These are phyloP conservation scores for Penicillium steckii DNA, from an alignment of 495 filamentous ascomycete species.

Conservation along the genomic window DNA sequence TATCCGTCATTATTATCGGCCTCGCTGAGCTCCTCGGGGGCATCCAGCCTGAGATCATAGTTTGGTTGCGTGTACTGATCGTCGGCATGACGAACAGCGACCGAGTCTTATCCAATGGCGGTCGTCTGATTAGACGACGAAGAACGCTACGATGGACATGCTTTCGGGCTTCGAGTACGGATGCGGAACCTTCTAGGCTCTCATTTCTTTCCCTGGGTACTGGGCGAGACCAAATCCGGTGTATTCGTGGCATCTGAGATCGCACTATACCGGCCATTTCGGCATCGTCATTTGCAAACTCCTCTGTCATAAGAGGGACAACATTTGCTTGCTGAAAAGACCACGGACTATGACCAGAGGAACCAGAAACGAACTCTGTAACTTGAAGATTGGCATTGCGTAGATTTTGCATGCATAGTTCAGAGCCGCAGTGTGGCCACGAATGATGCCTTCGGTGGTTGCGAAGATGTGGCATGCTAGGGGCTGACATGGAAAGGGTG, in stretches of 20 bases:
- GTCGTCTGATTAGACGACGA: conserved; percentile 34
- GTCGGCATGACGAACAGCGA: conserved; percentile 37
- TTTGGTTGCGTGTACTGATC: conserved; percentile 18
- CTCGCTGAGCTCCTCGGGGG: conserved; percentile 10
- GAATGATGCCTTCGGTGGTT: conserved; percentile 41
- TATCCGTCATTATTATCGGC: conserved; percentile 10
- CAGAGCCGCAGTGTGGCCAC: conserved; percentile 40
- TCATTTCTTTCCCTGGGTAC: conserved; percentile 1
- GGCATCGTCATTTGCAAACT: conserved; percentile 22
- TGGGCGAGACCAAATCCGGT: conserved; percentile 26
- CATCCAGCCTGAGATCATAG: conserved; percentile 28
- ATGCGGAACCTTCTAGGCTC: conserved; percentile 11
- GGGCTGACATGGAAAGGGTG: not conserved
- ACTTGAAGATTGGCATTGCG: conserved; percentile 12
- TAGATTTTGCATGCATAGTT: conserved; percentile 21
- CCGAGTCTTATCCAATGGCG: conserved; percentile 34
- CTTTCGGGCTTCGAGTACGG: conserved; percentile 15
- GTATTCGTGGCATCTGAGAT: conserved; percentile 15
- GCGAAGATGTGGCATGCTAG: conserved; percentile 26
- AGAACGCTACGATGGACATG: conserved; percentile 22
- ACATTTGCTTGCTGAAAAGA: conserved; percentile 18
- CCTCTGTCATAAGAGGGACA: conserved; percentile 21
- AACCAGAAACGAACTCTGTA: not conserved
- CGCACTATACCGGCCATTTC: conserved; percentile 38
- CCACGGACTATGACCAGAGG: conserved; percentile 8